Percentiles rank a stretch among this genome's conserved stretches.
Conservation (phyloP, 345 rosid species). For the Geranium rotundifolium region DNA sequence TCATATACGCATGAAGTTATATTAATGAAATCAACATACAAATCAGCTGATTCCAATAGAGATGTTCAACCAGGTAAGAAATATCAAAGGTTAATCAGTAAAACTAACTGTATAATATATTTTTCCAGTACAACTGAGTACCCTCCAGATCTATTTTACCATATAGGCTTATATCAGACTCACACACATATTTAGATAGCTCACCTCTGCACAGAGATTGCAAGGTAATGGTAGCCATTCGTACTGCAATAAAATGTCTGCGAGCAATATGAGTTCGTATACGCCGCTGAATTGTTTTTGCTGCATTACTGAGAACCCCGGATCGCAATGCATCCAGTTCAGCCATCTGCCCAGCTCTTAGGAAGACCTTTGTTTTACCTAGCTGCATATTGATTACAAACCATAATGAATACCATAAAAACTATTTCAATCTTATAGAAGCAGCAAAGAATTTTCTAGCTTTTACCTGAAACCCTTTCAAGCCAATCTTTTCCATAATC, state of each 20-base stretch:
- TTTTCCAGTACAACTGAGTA: no score
- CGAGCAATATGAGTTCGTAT: slow-evolving; percentile 61
- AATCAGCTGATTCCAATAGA: background rate
- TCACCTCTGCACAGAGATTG: slow-evolving; percentile 20
- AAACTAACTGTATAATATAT: no score
- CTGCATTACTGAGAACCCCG: slow-evolving; percentile 70
- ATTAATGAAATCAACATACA: background rate
- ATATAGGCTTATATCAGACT: background rate
- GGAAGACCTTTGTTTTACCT: slow-evolving; percentile 89
- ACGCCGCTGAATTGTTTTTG: slow-evolving; percentile 72
- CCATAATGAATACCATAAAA: background rate
- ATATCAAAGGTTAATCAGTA: no score
- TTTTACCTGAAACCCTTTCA: slow-evolving; percentile 83
- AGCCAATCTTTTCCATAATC: slow-evolving; percentile 77
- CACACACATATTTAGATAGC: background rate
- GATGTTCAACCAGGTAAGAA: background rate
- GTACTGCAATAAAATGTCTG: slow-evolving; percentile 58
- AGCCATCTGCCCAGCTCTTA: slow-evolving; percentile 99
- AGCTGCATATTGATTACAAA: slow-evolving; percentile 38
- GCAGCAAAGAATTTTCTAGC: slow-evolving; percentile 7
- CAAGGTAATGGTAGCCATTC: slow-evolving; percentile 35
- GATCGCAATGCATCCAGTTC: slow-evolving; percentile 85
- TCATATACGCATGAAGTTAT: slow-evolving; percentile 1
- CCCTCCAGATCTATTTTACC: background rate
- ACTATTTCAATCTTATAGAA: background rate